Evolutionary conservation across 2,329 filamentous ascomycete species (phyloP).

Genomic region (Coniochaeta ligniaria): DNA sequence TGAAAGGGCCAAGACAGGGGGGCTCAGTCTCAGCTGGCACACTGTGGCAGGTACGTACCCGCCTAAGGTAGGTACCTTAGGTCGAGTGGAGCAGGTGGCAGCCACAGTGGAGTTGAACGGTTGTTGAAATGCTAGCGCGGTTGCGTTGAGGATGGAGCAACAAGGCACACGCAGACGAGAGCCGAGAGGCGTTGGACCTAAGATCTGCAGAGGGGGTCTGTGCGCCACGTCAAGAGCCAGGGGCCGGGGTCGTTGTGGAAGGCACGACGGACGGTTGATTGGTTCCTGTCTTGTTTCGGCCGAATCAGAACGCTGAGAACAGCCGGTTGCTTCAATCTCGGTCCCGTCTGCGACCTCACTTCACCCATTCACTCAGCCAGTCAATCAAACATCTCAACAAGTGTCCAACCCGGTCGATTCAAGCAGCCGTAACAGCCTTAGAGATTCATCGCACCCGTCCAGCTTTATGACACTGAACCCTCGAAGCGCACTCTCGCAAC

Average conservation of each 20-base stretch:
- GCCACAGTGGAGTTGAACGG: neutral
- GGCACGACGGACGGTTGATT: neutral
- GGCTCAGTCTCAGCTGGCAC: neutral
- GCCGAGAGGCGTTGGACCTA: neutral
- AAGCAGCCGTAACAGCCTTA: neutral
- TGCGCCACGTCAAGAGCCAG: neutral
- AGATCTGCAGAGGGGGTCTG: neutral
- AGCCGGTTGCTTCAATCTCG: neutral
- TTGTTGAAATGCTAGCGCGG: neutral
- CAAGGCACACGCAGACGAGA: neutral
- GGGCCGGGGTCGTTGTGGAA: neutral
- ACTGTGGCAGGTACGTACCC: neutral
- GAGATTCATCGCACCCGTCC: neutral
- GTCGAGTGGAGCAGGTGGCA: neutral
- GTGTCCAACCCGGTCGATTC: neutral
- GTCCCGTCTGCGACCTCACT: neutral
- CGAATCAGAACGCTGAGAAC: neutral
- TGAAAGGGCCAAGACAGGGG: neutral
- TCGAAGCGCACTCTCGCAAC: neutral
- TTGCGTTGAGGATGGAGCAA: neutral
- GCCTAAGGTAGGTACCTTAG: too few relatives aligned
- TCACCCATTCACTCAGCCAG: neutral
- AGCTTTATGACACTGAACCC: neutral
- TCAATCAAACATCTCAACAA: neutral
- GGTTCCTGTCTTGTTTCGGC: neutral